A percentile compares a stretch with the other conserved stretches of the same genome.
These are phyloP conservation scores for Lachnellula cervina DNA, from an alignment of 2,329 filamentous ascomycete genomes.

Conservation along the genomic window DNA sequence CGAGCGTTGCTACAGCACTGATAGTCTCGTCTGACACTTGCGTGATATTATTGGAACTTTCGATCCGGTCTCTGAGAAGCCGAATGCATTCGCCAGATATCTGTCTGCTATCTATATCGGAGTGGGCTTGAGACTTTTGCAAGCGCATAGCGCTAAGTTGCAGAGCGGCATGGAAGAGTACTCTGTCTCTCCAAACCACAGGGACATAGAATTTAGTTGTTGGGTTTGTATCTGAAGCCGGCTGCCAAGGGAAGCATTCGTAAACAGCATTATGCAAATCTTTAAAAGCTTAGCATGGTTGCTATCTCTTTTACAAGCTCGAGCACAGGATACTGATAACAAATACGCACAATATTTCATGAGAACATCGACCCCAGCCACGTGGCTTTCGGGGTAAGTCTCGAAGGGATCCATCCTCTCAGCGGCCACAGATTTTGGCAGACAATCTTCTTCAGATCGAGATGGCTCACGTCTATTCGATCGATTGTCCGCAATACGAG, in stretches of 20 bases:
- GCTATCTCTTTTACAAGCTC: not conserved
- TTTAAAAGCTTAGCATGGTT: not conserved
- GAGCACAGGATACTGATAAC: not conserved
- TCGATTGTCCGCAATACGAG: not conserved
- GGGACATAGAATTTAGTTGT: conserved; percentile 15
- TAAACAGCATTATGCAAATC: conserved; percentile 14
- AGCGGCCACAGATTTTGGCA: not conserved
- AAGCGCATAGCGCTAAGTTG: conserved; percentile 6
- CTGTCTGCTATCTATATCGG: not conserved
- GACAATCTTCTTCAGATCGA: not conserved
- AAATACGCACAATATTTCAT: conserved; percentile 13
- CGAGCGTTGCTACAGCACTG: conserved; percentile 14
- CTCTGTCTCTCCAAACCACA: conserved; percentile 9
- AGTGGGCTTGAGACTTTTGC: not conserved
- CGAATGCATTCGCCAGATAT: conserved; percentile 8
- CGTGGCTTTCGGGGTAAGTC: conserved; percentile 8
- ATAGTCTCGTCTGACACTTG: conserved; percentile 11
- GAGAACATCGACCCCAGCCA: conserved; percentile 10
- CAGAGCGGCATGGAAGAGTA: conserved; percentile 13
- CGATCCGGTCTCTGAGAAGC: conserved; percentile 8
- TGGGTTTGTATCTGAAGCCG: conserved; percentile 12
- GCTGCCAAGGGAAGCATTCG: conserved; percentile 15
- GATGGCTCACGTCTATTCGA: not conserved
- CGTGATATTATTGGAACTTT: not conserved
- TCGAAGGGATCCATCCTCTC: conserved; percentile 12